A percentile compares a stretch with the other conserved stretches of the same genome.
Conservation (phyloP, 1,284 basidiomycete species). For the Cryptococcus sp. region DNA sequence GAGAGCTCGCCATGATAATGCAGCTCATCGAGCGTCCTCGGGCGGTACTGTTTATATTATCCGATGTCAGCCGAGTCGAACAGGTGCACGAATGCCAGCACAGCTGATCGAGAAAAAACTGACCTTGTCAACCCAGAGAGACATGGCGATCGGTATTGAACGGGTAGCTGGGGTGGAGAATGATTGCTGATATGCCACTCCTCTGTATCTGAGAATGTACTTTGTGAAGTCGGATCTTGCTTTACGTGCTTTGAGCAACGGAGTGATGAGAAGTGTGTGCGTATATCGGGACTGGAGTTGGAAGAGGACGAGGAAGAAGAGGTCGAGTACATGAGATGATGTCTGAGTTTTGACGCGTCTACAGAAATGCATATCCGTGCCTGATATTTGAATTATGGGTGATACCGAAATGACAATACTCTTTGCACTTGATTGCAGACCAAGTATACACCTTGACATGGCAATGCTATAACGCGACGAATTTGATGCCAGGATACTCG, state of each 20-base stretch:
- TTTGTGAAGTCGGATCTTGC: too few species aligned
- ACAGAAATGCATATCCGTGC: not conserved
- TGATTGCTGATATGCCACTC: too few species aligned
- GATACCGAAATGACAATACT: too few species aligned
- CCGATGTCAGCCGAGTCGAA: not conserved
- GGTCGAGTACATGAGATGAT: not conserved
- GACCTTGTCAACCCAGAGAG: conserved; percentile 86
- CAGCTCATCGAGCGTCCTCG: conserved; percentile 77
- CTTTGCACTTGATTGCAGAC: too few species aligned
- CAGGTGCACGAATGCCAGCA: not conserved
- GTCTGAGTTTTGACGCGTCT: not conserved
- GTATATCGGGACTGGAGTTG: too few species aligned
- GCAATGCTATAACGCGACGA: too few species aligned
- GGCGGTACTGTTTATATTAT: conserved; percentile 69
- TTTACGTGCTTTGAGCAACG: too few species aligned
- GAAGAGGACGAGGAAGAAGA: too few species aligned
- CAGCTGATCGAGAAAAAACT: conserved; percentile 7
- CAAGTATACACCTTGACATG: too few species aligned
- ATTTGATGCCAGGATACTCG: conserved; percentile 4
- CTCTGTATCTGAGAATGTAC: too few species aligned
- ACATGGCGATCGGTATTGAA: conserved; percentile 58
- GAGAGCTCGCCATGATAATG: conserved; percentile 87
- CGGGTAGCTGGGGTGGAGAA: not conserved
- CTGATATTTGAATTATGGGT: not conserved
- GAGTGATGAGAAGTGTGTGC: too few species aligned